A percentile compares a stretch with the other conserved stretches of the same genome.
Evolutionary conservation across 2,329 filamentous ascomycete species (phyloP).

Genomic region (Aspergillus eucalypticola): DNA sequence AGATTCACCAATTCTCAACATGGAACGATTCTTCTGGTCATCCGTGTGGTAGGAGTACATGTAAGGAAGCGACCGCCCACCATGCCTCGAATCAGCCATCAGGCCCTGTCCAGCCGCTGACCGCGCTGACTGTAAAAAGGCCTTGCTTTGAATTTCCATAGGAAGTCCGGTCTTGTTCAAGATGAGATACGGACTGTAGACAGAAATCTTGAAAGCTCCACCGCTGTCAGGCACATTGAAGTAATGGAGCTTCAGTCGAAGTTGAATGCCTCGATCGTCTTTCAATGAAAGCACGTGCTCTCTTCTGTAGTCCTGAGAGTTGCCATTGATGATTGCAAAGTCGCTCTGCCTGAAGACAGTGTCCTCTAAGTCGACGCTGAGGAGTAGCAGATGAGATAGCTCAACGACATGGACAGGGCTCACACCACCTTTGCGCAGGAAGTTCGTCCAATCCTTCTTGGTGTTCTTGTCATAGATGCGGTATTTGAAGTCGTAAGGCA

Average conservation of each 20-base stretch:
- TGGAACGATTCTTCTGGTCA: constrained; percentile 85
- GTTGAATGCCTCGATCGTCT: constrained; percentile 75
- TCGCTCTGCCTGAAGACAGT: constrained; percentile 93
- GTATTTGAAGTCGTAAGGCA: constrained; percentile 99
- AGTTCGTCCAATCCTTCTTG: constrained; percentile 98
- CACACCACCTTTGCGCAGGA: constrained; percentile 90
- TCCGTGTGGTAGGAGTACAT: constrained; percentile 94
- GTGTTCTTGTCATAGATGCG: constrained; percentile 98
- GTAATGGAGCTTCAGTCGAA: constrained; percentile 87
- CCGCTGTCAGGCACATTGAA: constrained; percentile 86
- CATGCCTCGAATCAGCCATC: constrained; percentile 52
- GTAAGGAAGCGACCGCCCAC: constrained; percentile 73
- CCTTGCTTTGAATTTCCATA: constrained; percentile 84
- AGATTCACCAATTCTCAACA: constrained; percentile 85
- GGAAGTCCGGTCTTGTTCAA: constrained; percentile 93
- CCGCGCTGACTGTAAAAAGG: constrained; percentile 79
- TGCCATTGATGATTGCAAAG: constrained; percentile 95
- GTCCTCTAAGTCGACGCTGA: constrained; percentile 96
- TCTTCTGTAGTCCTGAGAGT: constrained; percentile 80
- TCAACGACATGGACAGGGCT: constrained; percentile 98
- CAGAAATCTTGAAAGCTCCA: constrained; percentile 91
- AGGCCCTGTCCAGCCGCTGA: constrained; percentile 79
- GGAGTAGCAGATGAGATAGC: constrained; percentile 84
- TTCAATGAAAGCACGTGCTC: constrained; percentile 79
- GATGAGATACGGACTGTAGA: constrained; percentile 93